These are phyloP conservation scores for Starmera amethionina DNA, from an alignment of 805 yeast species.

Conservation along the genomic window DNA sequence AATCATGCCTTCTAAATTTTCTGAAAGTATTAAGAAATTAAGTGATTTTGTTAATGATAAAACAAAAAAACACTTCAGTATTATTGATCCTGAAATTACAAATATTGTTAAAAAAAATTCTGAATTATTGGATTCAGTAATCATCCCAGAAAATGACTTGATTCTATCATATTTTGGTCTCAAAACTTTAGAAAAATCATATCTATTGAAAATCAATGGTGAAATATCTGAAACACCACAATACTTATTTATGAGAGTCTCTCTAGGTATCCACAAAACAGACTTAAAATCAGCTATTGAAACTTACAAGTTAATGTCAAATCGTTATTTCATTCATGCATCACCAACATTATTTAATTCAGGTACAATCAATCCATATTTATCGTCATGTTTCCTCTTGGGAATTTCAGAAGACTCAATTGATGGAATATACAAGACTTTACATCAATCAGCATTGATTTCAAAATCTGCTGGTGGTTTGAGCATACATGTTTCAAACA, in stretches of 20 bases:
- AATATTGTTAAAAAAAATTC: constrained; percentile 52
- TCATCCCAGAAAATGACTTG: constrained; percentile 71
- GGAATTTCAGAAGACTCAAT: constrained; percentile 93
- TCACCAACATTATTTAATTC: constrained; percentile 96
- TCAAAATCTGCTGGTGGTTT: constrained; percentile 96
- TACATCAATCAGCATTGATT: constrained; percentile 81
- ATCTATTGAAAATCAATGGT: constrained; percentile 56
- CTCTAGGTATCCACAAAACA: constrained; percentile 79
- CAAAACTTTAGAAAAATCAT: constrained; percentile 83
- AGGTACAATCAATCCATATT: constrained; percentile 75
- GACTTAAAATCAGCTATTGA: constrained; percentile 61
- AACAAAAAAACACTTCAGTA: constrained; percentile 45
- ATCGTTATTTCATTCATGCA: constrained; percentile 83
- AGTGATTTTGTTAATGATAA: constrained; percentile 75
- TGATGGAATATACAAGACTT: constrained; percentile 87
- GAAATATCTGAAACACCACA: constrained; percentile 84
- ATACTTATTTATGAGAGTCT: constrained; percentile 81
- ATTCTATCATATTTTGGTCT: constrained; percentile 78
- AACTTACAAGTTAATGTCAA: constrained; percentile 84
- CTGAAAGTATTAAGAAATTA: constrained; percentile 64
- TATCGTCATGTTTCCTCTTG: constrained; percentile 87
- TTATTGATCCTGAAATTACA: constrained; percentile 60
- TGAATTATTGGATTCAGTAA: constrained; percentile 60
- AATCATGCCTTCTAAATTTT: constrained; percentile 79
- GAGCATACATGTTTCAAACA: constrained; percentile 82